These are phyloP conservation scores for Alternaria atra DNA, from an alignment of 2,329 filamentous ascomycete genomes.

Conservation along the genomic window DNA sequence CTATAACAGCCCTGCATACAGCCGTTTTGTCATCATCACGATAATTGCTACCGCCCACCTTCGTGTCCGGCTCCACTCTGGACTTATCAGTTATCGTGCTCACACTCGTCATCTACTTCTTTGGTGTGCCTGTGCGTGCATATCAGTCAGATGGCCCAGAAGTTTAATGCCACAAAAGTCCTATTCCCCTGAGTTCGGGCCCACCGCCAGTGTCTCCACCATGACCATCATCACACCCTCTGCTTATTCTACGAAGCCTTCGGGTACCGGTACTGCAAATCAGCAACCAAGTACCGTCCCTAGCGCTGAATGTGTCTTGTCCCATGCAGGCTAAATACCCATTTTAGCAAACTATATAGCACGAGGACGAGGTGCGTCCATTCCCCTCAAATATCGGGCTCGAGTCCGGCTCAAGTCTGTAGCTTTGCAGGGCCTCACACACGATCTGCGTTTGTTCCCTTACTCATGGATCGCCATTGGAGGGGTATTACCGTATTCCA, in stretches of 20 bases:
- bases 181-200: slow-evolving; percentile 1
- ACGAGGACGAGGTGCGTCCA: slow-evolving; percentile 1
- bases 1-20: slow-evolving; percentile 1
- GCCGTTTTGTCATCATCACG: neutral
- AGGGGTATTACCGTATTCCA: neutral
- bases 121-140: neutral
- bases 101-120: neutral
- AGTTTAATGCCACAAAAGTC: neutral
- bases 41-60: neutral
- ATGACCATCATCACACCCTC: neutral
- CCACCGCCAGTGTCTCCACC: neutral
- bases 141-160: neutral
- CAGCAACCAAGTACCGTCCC: neutral
- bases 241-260: neutral
- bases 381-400: slow-evolving; percentile 6
- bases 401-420: neutral
- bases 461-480: neutral
- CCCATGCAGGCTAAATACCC: slow-evolving; percentile 11
- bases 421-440: neutral
- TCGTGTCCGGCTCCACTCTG: neutral
- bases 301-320: neutral
- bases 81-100: neutral
- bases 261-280: neutral
- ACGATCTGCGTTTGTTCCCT: neutral
- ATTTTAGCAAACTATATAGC: slow-evolving; percentile 5